phyloP scores from a whole-genome alignment of 176 grass and related monocot genomes.

The Neostapfia colusana region DNA sequence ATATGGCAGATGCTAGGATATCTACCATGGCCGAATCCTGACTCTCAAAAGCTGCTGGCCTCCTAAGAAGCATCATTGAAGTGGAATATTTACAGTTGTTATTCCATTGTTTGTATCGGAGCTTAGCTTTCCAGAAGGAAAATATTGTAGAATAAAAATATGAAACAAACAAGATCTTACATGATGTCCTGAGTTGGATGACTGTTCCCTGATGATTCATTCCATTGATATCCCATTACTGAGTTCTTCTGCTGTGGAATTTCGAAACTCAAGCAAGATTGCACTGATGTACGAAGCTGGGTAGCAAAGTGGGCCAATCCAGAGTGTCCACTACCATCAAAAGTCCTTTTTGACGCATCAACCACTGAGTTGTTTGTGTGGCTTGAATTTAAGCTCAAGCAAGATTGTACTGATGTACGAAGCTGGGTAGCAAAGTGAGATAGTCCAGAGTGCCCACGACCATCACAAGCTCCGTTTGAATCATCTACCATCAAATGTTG shows the following conservation, averaged over 20 bases:
- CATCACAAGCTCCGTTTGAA: slow-evolving; percentile 4
- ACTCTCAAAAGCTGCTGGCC: slow-evolving; percentile 27
- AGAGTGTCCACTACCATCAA: slow-evolving; percentile 23
- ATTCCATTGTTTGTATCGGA: slow-evolving; percentile 14
- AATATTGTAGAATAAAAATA: slow-evolving; percentile 33
- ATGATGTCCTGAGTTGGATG: slow-evolving; percentile 28
- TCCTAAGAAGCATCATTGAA: slow-evolving; percentile 31
- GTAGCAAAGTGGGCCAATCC: slow-evolving; percentile 38
- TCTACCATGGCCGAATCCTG: slow-evolving; percentile 16
- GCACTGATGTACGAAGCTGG: slow-evolving; percentile 33
- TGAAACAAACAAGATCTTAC: slow-evolving; percentile 32
- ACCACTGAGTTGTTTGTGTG: slow-evolving; percentile 11
- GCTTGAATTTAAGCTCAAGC: slow-evolving; percentile 31
- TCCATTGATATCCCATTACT: not conserved
- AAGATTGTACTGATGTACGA: slow-evolving; percentile 38
- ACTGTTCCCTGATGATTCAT: slow-evolving; percentile 12
- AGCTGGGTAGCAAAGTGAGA: slow-evolving; percentile 42
- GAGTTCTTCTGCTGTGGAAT: slow-evolving; percentile 26
- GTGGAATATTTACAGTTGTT: not conserved
- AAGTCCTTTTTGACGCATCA: slow-evolving; percentile 1
- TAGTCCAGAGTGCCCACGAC: slow-evolving; percentile 30
- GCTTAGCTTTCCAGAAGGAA: slow-evolving; percentile 4
- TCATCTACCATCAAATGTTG: slow-evolving; percentile 3
- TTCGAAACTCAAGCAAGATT: slow-evolving; percentile 44
- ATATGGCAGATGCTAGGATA: slow-evolving; percentile 15